These are phyloP conservation scores for Cryphonectria naterciae DNA, from an alignment of 2,329 filamentous ascomycete genomes.

Conservation along the genomic window DNA sequence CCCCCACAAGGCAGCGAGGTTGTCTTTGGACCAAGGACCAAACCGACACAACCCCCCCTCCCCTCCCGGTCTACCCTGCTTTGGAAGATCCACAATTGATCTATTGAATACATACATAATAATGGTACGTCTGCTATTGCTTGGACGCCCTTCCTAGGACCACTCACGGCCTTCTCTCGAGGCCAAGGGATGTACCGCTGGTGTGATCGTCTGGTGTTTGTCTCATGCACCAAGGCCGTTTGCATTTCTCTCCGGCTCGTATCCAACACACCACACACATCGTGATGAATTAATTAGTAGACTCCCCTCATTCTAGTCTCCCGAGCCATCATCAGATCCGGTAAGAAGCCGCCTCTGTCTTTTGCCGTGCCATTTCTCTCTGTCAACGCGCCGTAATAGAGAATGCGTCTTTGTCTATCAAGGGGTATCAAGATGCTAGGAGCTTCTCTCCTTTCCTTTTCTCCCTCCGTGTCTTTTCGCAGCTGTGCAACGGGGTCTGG, in stretches of 20 bases:
- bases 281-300: background rate
- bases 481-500: conserved; percentile 3
- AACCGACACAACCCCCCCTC: background rate
- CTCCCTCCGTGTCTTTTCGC: background rate
- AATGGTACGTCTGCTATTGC: background rate
- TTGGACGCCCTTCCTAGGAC: background rate
- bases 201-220: background rate
- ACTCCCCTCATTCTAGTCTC: background rate
- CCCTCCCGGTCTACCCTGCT: background rate
- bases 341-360: conserved; percentile 15
- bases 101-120: background rate
- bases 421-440: conserved; percentile 27
- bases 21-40: background rate
- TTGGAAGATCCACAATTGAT: background rate
- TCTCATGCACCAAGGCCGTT: background rate
- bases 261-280: background rate
- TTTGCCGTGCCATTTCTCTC: conserved; percentile 8
- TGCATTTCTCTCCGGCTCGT: background rate
- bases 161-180: background rate
- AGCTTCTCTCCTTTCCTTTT: conserved; percentile 10
- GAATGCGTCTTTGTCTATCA: conserved; percentile 28
- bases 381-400: conserved; percentile 24
- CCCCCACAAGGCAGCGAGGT: background rate
- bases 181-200: background rate
- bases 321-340: conserved; percentile 17